These are phyloP conservation scores for Aristolochia californica DNA, from an alignment of 164 flowering plant species.

Conservation along the genomic window DNA sequence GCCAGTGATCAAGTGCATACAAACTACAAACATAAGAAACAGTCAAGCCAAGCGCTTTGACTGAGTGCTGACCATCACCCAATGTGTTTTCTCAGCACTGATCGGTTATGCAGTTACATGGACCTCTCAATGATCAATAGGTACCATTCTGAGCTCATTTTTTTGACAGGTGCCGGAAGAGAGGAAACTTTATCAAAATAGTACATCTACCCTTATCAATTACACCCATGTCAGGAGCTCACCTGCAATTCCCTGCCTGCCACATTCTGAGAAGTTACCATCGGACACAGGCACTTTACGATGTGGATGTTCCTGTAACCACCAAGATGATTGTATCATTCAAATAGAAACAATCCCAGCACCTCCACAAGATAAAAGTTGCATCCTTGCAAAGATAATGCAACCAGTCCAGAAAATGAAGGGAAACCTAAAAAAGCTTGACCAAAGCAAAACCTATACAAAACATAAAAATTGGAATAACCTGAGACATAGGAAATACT, in stretches of 20 bases:
- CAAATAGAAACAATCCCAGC: background rate
- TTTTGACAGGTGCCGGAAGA: no score
- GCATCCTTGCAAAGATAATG: background rate
- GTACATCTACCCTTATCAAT: no score
- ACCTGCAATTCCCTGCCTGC: slow-evolving; percentile 83
- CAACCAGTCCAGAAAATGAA: background rate
- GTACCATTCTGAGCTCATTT: no score
- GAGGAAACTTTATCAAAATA: no score
- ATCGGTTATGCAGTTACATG: no score
- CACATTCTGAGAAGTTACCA: slow-evolving; percentile 76
- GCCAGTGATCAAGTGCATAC: no score
- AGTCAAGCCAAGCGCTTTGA: no score
- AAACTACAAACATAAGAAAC: no score
- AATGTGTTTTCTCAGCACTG: no score
- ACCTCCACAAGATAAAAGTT: background rate
- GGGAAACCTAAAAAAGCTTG: background rate
- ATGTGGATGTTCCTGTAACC: slow-evolving; percentile 40
- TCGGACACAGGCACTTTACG: slow-evolving; percentile 26
- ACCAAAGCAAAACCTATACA: background rate
- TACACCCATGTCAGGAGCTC: background rate
- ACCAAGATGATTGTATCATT: background rate
- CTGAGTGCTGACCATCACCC: no score
- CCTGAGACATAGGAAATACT: slow-evolving; percentile 90
- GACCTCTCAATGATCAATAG: no score
- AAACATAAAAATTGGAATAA: slow-evolving; percentile 13